These are phyloP conservation scores for Plasmodium malariae DNA, from an alignment of 169 alveolate species.

Conservation along the genomic window DNA sequence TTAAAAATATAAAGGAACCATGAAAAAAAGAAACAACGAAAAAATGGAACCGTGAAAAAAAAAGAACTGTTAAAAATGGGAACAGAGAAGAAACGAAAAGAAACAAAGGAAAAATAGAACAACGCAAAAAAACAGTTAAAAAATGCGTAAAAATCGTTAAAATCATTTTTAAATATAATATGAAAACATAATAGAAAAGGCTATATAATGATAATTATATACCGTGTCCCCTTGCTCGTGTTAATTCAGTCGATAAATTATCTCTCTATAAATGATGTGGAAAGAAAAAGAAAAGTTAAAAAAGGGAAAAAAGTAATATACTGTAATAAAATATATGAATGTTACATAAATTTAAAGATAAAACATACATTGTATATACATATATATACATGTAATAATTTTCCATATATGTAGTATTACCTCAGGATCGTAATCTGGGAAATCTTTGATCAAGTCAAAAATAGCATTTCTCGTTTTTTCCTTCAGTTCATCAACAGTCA, in stretches of 20 bases:
- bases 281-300: conserved; percentile 3
- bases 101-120: background rate
- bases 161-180: background rate
- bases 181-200: background rate
- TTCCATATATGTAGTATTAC: conserved; percentile 2
- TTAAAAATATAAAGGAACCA: too few species aligned
- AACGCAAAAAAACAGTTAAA: background rate
- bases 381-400: background rate
- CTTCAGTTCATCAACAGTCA: conserved; percentile 68
- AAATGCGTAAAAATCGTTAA: background rate
- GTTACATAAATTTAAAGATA: background rate
- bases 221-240: conserved; percentile 60
- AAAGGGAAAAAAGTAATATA: background rate
- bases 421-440: conserved; percentile 76
- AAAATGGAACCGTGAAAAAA: background rate
- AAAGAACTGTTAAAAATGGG: background rate
- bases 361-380: too few species aligned
- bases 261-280: conserved; percentile 20
- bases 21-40: too few species aligned
- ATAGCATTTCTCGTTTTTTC: conserved; percentile 76
- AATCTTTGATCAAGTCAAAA: conserved; percentile 51
- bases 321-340: background rate
- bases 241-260: conserved; percentile 21
- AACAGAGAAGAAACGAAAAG: conserved; percentile 3
- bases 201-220: background rate